These are phyloP conservation scores for Colletotrichum karsti DNA, from an alignment of 2,329 filamentous ascomycete species.

Conservation along the genomic window DNA sequence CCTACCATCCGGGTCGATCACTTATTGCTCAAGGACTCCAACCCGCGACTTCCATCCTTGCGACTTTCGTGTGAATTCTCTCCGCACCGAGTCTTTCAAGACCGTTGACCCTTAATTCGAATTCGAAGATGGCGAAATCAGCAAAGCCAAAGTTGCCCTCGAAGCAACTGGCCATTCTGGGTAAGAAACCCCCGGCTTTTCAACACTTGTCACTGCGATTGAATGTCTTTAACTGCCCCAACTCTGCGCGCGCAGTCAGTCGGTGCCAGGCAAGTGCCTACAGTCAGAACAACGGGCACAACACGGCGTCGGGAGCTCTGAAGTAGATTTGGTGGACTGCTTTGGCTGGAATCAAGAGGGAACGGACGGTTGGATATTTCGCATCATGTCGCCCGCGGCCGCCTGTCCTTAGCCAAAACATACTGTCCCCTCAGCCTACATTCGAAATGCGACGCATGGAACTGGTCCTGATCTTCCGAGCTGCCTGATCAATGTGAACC, in stretches of 20 bases:
- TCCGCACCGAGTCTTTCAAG: neutral
- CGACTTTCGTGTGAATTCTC: too few relatives aligned
- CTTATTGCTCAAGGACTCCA: neutral
- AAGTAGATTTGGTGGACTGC: neutral
- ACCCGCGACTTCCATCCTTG: neutral
- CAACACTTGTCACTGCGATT: constrained; percentile 12
- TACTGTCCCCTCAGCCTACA: neutral
- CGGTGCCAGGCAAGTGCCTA: constrained; percentile 23
- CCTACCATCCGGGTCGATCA: neutral
- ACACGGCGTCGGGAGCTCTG: neutral
- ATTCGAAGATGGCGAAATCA: constrained; percentile 32
- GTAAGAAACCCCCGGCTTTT: constrained; percentile 56
- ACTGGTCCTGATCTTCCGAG: constrained; percentile 26
- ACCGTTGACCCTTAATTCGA: neutral
- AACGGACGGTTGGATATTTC: neutral
- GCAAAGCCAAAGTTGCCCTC: constrained; percentile 72
- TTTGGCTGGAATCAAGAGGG: neutral
- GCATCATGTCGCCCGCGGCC: constrained; percentile 5
- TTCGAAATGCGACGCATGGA: constrained; percentile 21
- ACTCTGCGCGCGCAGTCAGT: neutral
- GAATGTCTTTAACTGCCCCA: constrained; percentile 4
- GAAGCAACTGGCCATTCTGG: constrained; percentile 80
- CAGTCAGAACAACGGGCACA: neutral
- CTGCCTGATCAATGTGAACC: constrained; percentile 28
- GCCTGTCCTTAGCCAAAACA: constrained; percentile 19